Base-by-base conservation (phyloP, 1,139 yeast genomes). In the Magnusiomyces paraingens region DNA sequence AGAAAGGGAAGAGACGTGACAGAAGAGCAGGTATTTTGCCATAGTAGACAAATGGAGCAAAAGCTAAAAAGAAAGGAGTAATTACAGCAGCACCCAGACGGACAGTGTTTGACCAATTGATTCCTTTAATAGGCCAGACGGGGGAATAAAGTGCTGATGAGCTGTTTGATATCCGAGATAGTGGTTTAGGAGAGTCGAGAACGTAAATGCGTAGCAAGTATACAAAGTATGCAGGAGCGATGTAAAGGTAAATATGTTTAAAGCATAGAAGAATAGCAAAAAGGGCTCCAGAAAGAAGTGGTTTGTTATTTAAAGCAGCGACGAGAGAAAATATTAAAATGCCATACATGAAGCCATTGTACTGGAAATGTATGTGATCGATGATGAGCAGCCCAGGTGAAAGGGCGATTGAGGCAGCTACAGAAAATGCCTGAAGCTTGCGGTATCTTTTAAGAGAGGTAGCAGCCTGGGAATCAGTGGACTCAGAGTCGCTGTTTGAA, bases 341-440 rank as follows among this genome's bases (percentile, higher is more conserved):
- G 0, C 97, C 97, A 69, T 87, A 91, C 77, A 91, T 76, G 80
- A 90, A 84, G 2, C 96, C 97, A 68, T 91, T 91, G 68, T 91
- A 91, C 69, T 91, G 97, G 74, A 91, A 91, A 68, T 91, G 97
- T 41, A 91, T 87, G 68, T 90, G 96, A 67, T 91, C 98, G 51
- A 91, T 84, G 36, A 91, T 82, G 59, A 91, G 71, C 51, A 91
- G 73, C 0, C 96, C 98, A 0, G 99, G 99, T 0, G 95, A 86
- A 22, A 93, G 73, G 1, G 84, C 87, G 49, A 94, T 78, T 53
- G 96, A 84, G 17, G 90, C 81, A 0, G 95, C 94, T 42, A 86
- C 82, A 11, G 89, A 91, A 70, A 83, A 86, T 22, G 86, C 79
- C 51, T 84, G 72, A 17, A 61, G 54, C 21, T 56, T 58, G 18